Evolutionary conservation across 1,284 basidiomycete species (phyloP), one percentile per base, ranked within the genome.

Genomic region (Exobasidium cylindrosporum): DNA sequence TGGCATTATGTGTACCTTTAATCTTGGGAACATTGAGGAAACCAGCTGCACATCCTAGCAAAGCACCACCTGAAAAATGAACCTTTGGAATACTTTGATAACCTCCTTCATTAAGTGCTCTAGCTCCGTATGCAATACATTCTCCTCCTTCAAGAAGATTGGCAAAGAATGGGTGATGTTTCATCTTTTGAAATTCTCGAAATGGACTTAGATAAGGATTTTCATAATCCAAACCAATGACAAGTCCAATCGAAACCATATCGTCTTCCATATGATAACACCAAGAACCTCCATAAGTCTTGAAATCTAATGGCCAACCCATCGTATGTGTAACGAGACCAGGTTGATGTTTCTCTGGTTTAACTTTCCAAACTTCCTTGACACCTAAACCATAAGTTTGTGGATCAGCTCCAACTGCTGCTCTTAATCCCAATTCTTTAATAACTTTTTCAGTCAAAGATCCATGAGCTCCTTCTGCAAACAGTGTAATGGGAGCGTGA

Each of bases 1-100:
- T 97, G n/a, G 95, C 94, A 65, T 95, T 97, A 81, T 98, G 96
- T 0, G 94, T 96, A n/a, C 95, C 95, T 81, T 98, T 98, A 83
- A 98, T 98, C 83, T 97, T 98, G 44, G 94, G 90, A 14, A 97
- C 87, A 82, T 98, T 98, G 63, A 98, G 85, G 82, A 98, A 95
- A 54, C 81, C 96, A 0, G 95, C 95, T 0, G 92, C 89, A 82
- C 95, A 97, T 0, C 95, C 95, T 54, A 99, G 87, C 50, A 98
- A 83, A 0, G 93, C 95, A 31, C 96, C 95, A 14, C 96, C 95
- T 0, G 94, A 92, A 85, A 98, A 98, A 77, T 92, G 83, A 45
- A 97, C 84, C 78, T 88, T 88, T 2, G 95, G 96, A 26, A 98
- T 86, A 35, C 91, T 91, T 81, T 98, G 96, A 54, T 94, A 83